Conservation (phyloP, 768 basidiomycete genomes). For the Asterophora lycoperdoides region DNA sequence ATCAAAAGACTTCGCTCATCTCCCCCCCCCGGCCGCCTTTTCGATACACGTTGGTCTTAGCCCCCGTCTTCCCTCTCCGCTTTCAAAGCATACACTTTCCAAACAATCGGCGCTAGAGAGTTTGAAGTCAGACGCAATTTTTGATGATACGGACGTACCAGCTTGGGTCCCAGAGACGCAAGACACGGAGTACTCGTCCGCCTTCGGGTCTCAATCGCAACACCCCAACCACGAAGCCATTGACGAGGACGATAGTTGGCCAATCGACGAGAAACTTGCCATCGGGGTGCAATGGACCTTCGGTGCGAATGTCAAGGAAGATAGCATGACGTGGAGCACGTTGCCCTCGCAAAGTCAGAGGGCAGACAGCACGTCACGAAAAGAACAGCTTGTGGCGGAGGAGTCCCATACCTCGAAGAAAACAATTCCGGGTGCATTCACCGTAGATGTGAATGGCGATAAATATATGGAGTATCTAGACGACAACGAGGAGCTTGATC, state of each 20-base stretch:
- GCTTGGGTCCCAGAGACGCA: constrained; percentile 60
- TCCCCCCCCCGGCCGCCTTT: constrained; percentile 33
- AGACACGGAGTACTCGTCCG: constrained; percentile 48
- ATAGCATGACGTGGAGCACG: constrained; percentile 76
- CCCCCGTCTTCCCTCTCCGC: constrained; percentile 26
- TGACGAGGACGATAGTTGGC: constrained; percentile 75
- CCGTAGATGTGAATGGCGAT: constrained; percentile 36
- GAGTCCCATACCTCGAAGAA: constrained; percentile 4
- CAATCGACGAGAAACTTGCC: constrained; percentile 59
- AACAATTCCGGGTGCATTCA: constrained; percentile 27
- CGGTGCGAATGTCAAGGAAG: constrained; percentile 50
- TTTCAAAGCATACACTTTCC: constrained; percentile 33
- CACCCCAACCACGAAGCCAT: constrained; percentile 28
- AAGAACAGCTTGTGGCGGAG: not conserved
- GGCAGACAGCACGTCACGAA: constrained; percentile 29
- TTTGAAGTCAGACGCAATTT: constrained; percentile 45
- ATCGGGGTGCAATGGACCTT: constrained; percentile 60
- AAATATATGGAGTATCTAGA: constrained; percentile 20
- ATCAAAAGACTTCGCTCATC: constrained; percentile 30
- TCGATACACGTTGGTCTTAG: constrained; percentile 44
- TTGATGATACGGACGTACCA: constrained; percentile 43
- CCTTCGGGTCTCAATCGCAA: constrained; percentile 32
- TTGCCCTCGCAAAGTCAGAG: constrained; percentile 56
- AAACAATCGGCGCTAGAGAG: constrained; percentile 55
- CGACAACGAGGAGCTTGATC: constrained; percentile 30